These are phyloP conservation scores for Lipomyces spencermartinsiae DNA, from an alignment of 805 yeast genomes.

Conservation along the genomic window DNA sequence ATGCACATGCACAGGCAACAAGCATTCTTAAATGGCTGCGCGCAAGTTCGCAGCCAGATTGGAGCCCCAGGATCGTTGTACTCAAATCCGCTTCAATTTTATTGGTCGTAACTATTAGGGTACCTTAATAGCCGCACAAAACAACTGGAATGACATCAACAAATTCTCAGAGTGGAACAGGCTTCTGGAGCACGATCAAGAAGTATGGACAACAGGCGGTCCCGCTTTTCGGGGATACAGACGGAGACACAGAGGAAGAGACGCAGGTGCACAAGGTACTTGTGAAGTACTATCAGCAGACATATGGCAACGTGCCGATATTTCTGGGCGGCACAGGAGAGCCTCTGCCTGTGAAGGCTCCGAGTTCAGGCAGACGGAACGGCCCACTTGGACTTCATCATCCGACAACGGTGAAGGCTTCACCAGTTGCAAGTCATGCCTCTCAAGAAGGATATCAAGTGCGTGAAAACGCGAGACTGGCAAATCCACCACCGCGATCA, in stretches of 20 bases:
- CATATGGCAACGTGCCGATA: constrained; percentile 24
- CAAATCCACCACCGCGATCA: constrained; percentile 9
- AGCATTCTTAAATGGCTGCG: too few relatives aligned
- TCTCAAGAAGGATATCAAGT: neutral
- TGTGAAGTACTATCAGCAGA: constrained; percentile 26
- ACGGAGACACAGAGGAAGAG: constrained; percentile 37
- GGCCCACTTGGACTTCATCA: neutral
- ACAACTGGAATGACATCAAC: neutral
- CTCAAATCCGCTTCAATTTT: neutral
- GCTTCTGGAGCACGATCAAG: constrained; percentile 30
- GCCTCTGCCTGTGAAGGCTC: neutral
- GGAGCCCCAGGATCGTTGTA: too few relatives aligned
- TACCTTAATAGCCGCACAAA: neutral
- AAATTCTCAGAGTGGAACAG: neutral
- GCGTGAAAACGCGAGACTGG: neutral
- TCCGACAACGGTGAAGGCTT: neutral
- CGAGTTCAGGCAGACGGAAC: neutral
- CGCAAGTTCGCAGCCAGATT: too few relatives aligned
- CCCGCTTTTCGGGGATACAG: constrained; percentile 19
- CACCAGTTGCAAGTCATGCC: neutral
- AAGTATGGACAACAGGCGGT: constrained; percentile 26
- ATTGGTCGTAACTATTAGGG: neutral
- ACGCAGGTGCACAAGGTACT: constrained; percentile 34
- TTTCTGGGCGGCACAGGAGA: constrained; percentile 32
- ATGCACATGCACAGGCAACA: too few relatives aligned